Base-by-base conservation (phyloP, 176 grass and related monocot genomes). In the Eremochloa ophiuroides region DNA sequence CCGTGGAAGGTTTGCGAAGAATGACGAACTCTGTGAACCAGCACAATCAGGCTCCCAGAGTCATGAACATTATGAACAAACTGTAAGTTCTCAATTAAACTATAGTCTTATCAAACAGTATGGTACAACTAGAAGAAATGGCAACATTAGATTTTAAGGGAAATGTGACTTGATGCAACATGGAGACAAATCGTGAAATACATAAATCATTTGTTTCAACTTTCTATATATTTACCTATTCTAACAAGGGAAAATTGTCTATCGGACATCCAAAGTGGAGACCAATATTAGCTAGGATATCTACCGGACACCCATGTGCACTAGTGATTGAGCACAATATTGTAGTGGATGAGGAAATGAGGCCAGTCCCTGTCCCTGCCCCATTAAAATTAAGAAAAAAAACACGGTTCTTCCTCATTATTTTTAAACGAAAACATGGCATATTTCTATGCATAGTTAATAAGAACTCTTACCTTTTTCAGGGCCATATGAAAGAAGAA, bases 1-100 rank as follows among this genome's bases (percentile, higher is more conserved):
- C 43, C 91, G 91, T 0, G 97, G 97, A 81, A 89, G 97, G 82
- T 99, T 99, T 58, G 96, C 96, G 7, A 99, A 93, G 89, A 94
- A 93, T 33, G 93, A 99, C 22, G 91, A 95, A 29, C 83, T 84
- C 56, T 86, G 86, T 78, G 96, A 99, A 82, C 79, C 84, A 82
- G 66, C 79, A 29, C 88, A 82, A 79, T 77, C 82, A 63, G 86
- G 38, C 73, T 72, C 89, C 38, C 86, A 85, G 58, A 79, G 68
- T 78, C 74, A 90, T 55, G 88, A 87, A 34, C 69, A 85, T 30
- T 94, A 91, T 78, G 93, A 91, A 12, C 90, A 95, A 11, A 81
- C 69, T n/a, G 93, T 92, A 78, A 94, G 87, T 89, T 85, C 84
- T 80, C 26, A 67, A 47, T 75, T 75, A 46, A 37, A 42, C 10